Conservation (phyloP, 495 filamentous ascomycete genomes). For the Aspergillus mulundensis region DNA sequence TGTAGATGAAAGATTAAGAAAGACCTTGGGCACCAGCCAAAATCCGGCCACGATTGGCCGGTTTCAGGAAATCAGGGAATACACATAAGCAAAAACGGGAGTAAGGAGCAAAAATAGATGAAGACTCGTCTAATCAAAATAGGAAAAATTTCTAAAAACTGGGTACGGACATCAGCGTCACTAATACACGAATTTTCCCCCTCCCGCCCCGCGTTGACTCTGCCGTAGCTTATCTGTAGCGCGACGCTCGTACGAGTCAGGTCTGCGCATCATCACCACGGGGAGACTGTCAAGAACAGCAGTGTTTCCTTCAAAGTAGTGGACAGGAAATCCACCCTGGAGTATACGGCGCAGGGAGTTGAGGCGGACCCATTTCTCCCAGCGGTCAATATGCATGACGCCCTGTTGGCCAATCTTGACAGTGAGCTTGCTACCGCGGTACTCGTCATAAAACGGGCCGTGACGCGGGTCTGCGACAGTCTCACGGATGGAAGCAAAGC, state of each 20-base stretch:
- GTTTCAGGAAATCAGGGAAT: too few species aligned
- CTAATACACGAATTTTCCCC: not conserved
- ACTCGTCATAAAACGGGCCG: constrained; percentile 65
- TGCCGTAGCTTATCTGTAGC: constrained; percentile 33
- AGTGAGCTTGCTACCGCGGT: constrained; percentile 71
- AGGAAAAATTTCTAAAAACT: not conserved
- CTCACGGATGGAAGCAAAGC: constrained; percentile 78
- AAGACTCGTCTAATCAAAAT: not conserved
- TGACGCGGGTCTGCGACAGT: constrained; percentile 74
- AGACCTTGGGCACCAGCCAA: too few species aligned
- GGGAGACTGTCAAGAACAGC: constrained; percentile 74
- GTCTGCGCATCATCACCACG: constrained; percentile 35
- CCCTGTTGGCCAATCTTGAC: constrained; percentile 70
- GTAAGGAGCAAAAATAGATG: too few species aligned
- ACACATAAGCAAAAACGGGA: too few species aligned
- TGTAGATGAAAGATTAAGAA: too few species aligned
- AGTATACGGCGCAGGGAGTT: constrained; percentile 72
- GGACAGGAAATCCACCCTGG: constrained; percentile 73
- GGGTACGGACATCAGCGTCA: not conserved
- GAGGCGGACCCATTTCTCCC: constrained; percentile 82
- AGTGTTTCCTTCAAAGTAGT: constrained; percentile 81
- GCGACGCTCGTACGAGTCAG: constrained; percentile 20
- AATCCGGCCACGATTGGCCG: too few species aligned
- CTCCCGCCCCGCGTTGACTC: constrained; percentile 31
- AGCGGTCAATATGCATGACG: constrained; percentile 76